Evolutionary conservation across 148 eudicot species (phyloP).

Genomic region (Rhododendron henanense): DNA sequence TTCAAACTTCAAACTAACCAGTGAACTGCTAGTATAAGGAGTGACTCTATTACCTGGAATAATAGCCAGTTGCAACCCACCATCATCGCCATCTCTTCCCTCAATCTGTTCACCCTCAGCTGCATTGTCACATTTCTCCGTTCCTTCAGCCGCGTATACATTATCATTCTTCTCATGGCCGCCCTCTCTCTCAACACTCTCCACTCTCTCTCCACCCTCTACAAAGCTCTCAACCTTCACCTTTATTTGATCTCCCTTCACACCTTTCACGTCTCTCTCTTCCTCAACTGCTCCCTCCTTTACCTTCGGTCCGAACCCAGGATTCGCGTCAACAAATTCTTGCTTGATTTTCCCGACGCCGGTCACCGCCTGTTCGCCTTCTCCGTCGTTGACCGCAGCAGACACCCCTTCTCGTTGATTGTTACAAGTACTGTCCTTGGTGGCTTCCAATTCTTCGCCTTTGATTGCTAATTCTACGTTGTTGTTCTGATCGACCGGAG

Average conservation of each 20-base stretch:
- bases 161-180: not conserved
- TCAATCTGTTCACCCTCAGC: not conserved
- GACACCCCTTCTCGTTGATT: not conserved
- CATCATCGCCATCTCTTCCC: not conserved
- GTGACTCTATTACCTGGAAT: conserved; percentile 5
- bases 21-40: not conserved
- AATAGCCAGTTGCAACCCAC: not conserved
- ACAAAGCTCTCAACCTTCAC: not conserved
- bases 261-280: not conserved
- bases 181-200: not conserved
- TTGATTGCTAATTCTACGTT: not conserved
- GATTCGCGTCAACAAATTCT: not conserved
- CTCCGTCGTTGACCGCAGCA: not conserved
- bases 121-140: not conserved
- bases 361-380: not conserved
- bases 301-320: not conserved
- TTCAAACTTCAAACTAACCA: not conserved
- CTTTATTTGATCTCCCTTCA: not conserved
- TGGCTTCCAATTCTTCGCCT: not conserved
- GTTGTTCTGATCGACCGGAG: not conserved
- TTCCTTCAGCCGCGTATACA: not conserved
- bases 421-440: too few relatives aligned
- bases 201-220: not conserved
- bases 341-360: not conserved
- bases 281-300: not conserved